These are phyloP conservation scores for Huntiella moniliformis DNA, from an alignment of 2,329 filamentous ascomycete genomes.

Conservation along the genomic window DNA sequence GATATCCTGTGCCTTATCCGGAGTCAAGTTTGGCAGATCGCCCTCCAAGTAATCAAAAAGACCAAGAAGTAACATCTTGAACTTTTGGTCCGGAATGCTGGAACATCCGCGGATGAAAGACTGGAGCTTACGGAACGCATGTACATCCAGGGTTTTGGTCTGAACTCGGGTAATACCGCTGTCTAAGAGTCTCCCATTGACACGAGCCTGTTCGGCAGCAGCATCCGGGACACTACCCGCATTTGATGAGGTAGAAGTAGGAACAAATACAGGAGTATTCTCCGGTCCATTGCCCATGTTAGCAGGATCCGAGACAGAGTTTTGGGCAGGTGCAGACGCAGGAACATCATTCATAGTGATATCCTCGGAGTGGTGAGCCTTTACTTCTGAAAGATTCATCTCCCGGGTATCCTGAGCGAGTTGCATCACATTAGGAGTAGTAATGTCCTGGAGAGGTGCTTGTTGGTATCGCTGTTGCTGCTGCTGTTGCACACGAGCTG, in stretches of 20 bases:
- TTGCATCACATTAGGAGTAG: conserved; percentile 20
- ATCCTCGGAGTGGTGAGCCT: not conserved
- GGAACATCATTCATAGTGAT: conserved; percentile 2
- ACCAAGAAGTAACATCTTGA: conserved; percentile 46
- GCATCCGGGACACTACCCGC: not conserved
- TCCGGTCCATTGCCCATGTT: conserved; percentile 35
- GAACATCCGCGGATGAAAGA: conserved; percentile 50
- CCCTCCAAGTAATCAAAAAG: conserved; percentile 56
- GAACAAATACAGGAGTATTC: conserved; percentile 40
- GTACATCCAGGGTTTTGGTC: conserved; percentile 54
- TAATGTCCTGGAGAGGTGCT: conserved; percentile 1
- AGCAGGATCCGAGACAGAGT: conserved; percentile 18
- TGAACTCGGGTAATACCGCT: conserved; percentile 60
- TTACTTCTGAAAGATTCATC: not conserved
- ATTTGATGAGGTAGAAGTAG: conserved; percentile 19
- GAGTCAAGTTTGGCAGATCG: conserved; percentile 31
- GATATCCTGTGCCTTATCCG: conserved; percentile 51
- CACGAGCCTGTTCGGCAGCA: conserved; percentile 30
- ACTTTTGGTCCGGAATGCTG: conserved; percentile 47
- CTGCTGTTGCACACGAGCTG: too few relatives aligned
- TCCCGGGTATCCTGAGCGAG: conserved; percentile 20
- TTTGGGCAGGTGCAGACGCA: conserved; percentile 17
- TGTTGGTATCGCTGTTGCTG: not conserved
- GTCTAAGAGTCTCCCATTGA: conserved; percentile 44
- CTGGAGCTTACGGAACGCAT: conserved; percentile 63